Base-by-base conservation (phyloP, 2,329 filamentous ascomycete species). In the Colletotrichum nymphaeae region DNA sequence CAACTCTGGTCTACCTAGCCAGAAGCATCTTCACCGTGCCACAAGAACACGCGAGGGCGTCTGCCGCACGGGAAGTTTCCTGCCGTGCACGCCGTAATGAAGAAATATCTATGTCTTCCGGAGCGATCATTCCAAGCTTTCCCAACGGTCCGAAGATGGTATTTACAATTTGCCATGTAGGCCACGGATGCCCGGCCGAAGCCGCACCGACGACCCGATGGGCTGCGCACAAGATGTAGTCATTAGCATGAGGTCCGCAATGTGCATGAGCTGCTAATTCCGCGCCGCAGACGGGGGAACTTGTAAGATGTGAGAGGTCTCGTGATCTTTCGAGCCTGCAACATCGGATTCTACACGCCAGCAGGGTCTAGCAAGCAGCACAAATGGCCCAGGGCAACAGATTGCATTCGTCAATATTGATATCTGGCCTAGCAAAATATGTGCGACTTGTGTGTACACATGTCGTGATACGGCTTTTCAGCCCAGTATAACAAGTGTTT, bases 91-190 rank as follows among this genome's bases (percentile, higher is more conserved):
- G 30, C 42, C 49, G 11, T 24, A 12, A 30, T 49, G 59, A 53
- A 19, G 56, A 69, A 2, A n/a, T 8, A 46, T 6, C 5, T n/a
- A 46, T 7, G 52, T 26, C 59, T 28, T 65, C 55, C 66, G 70
- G 70, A 69, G 66, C 35, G 19, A 53, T 30, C 42, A 19, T 19
- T 70, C 70, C 70, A 69, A 63, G 68, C 53, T 69, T 73, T 65
- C 42, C 53, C 60, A 65, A 70, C 66, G 60, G 35, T 56, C 24
- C 19, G 60, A 60, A 28, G 12, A 73, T 69, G 60, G 26, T n/a
- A 52, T 60, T 63, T 56, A 56, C 55, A 46, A 19, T 73, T 65
- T 60, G 30, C 66, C 66, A 70, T 70, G 14, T 28, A 46, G 57
- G 32, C 37, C 46, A 57, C 26, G 30, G 24, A 53, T 12, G 8